Conservation (phyloP, 257 asterid species). For the Capsicum rhomboideum region DNA sequence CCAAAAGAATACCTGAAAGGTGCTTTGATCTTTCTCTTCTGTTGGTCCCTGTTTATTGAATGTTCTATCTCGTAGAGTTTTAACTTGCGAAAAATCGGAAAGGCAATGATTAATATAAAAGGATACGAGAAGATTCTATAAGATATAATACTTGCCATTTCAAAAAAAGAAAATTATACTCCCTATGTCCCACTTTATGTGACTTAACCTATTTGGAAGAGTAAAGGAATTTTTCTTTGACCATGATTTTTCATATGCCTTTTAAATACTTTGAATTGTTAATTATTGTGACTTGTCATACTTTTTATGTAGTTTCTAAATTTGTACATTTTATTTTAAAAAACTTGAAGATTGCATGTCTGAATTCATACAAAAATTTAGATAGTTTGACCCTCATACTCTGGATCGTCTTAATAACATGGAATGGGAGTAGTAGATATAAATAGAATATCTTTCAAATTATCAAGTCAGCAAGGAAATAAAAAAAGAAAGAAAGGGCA, state of each 20-base stretch:
- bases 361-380: not conserved
- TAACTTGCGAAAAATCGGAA: not conserved
- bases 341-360: not conserved
- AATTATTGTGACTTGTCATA: not conserved
- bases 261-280: not conserved
- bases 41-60: not conserved
- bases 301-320: not conserved
- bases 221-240: not conserved
- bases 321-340: not conserved
- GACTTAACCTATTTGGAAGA: not conserved
- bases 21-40: not conserved
- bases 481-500: too few species aligned
- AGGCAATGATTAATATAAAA: not conserved
- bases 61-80: not conserved
- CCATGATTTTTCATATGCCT: not conserved
- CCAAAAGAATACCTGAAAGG: not conserved
- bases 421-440: not conserved
- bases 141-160: not conserved
- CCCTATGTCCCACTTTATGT: not conserved
- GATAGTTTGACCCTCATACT: not conserved
- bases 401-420: not conserved
- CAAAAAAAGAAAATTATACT: not conserved
- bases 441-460: not conserved
- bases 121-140: not conserved
- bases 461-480: not conserved